A percentile compares a stretch with the other conserved stretches of the same genome.
Evolutionary conservation across 2,329 filamentous ascomycete species (phyloP).

Genomic region (Fusarium albidum): DNA sequence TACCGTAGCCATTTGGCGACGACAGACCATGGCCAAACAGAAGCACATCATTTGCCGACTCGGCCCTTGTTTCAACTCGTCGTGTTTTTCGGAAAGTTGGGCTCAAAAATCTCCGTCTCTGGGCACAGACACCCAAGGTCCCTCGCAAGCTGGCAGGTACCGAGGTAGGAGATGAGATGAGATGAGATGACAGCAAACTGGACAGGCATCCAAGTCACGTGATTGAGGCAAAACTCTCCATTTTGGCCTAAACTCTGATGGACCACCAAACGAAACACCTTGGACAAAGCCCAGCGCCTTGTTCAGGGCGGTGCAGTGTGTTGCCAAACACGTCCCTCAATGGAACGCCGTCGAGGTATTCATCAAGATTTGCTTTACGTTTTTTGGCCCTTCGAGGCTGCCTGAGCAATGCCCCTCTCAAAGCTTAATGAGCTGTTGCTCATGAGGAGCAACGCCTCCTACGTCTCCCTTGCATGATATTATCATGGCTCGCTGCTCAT

Average conservation of each 20-base stretch:
- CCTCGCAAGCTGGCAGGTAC: neutral
- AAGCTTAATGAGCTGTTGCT: conserved; percentile 7
- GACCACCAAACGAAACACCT: neutral
- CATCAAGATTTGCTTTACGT: conserved; percentile 3
- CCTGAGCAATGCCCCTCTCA: neutral
- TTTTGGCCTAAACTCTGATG: no score
- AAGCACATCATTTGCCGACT: conserved; percentile 5
- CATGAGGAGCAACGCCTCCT: neutral
- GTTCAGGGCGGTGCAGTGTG: conserved; percentile 3
- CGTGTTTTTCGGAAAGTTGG: neutral
- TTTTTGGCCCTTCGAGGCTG: neutral
- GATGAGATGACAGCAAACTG: no score
- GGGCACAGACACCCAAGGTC: no score
- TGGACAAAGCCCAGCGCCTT: conserved; percentile 11
- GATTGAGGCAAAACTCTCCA: no score
- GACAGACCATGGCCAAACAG: conserved; percentile 12
- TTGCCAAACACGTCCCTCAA: neutral
- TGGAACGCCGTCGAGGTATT: neutral
- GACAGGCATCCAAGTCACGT: no score
- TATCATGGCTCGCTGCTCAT: conserved; percentile 4
- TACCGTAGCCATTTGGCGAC: conserved; percentile 21
- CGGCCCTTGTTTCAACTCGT: conserved; percentile 4
- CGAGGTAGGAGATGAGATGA: no score
- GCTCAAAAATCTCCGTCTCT: neutral
- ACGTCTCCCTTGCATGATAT: conserved; percentile 22